Evolutionary conservation across 2,329 filamentous ascomycete genomes (phyloP), one percentile per base, ranked within the genome.

Genomic region (Colletotrichum shisoi): DNA sequence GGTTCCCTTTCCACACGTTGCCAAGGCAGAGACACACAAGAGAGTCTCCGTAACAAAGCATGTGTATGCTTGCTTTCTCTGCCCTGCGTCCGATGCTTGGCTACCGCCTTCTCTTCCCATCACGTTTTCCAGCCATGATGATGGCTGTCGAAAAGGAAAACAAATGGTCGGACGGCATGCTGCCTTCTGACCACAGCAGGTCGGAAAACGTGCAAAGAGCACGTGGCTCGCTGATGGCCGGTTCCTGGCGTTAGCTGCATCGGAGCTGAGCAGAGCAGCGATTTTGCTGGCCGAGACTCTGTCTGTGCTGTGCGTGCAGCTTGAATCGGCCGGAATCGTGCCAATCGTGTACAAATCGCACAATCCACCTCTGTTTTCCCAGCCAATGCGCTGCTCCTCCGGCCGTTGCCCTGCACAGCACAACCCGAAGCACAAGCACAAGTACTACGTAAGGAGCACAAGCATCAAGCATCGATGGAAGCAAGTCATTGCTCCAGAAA

Each of bases 141-240:
- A 7, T 21, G 4, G 15, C 19, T 6, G 13, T 34, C 7, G 8
- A 34, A 27, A 51, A 40, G 17, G 11, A 60, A 60, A 49, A 60
- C 31, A 49, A 40, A 42, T 51, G 42, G 57, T 42, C 45, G 46
- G 45, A 61, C 58, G 37, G 31, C 27, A 15, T 31, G 6, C n/a
- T 17, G 31, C 40, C 40, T 62, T 34, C 24, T 31, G 27, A 54
- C 57, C 52, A 17, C 34, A 24, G 27, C 54, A 34, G 27, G 54
- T 6, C 40, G n/a, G 56, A 48, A 53, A 63, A 66, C 63, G 64
- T 63, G 64, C 64, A 58, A 49, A 15, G 64, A 63, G 64, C 64
- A 64, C 61, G 64, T 67, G 64, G 44, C 57, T 42, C 31, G 49
- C 19, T 54, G 34, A 54, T 51, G 51, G 24, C 34, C 56, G 27